Conservation (phyloP, 1,139 yeast species). For the Suhomyces wounanorum region DNA sequence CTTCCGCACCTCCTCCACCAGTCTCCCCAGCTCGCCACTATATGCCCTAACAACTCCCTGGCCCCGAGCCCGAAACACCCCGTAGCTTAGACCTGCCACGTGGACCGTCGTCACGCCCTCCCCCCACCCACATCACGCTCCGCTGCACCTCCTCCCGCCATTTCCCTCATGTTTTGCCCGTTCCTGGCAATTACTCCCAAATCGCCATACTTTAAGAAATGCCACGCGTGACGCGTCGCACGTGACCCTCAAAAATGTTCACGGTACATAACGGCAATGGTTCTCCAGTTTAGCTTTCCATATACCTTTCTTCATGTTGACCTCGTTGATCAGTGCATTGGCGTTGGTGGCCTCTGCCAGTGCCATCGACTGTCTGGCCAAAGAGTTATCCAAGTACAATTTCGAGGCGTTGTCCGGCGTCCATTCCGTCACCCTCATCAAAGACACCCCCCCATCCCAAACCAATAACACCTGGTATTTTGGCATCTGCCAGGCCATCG, state of each 20-base stretch:
- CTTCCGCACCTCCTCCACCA: too few species aligned
- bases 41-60: too few species aligned
- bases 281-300: not conserved
- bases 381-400: conserved; percentile 41
- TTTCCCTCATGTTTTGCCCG: too few species aligned
- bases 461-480: conserved; percentile 67
- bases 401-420: conserved; percentile 51
- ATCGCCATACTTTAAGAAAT: not conserved
- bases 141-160: too few species aligned
- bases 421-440: conserved; percentile 38
- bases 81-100: too few species aligned
- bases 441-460: conserved; percentile 76
- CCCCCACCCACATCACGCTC: too few species aligned
- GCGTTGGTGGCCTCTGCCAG: conserved; percentile 18
- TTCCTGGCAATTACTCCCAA: too few species aligned
- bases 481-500: conserved; percentile 63
- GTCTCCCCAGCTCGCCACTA: too few species aligned
- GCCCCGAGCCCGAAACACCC: too few species aligned
- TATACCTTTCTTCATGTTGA: conserved; percentile 5
- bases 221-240: not conserved
- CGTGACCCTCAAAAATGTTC: not conserved
- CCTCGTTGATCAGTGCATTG: conserved; percentile 3
- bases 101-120: too few species aligned
- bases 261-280: too few species aligned
- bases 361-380: conserved; percentile 48